Evolutionary conservation across 1,284 basidiomycete genomes (phyloP), one percentile per base, ranked within the genome.

Genomic region (Heterobasidion annosum): DNA sequence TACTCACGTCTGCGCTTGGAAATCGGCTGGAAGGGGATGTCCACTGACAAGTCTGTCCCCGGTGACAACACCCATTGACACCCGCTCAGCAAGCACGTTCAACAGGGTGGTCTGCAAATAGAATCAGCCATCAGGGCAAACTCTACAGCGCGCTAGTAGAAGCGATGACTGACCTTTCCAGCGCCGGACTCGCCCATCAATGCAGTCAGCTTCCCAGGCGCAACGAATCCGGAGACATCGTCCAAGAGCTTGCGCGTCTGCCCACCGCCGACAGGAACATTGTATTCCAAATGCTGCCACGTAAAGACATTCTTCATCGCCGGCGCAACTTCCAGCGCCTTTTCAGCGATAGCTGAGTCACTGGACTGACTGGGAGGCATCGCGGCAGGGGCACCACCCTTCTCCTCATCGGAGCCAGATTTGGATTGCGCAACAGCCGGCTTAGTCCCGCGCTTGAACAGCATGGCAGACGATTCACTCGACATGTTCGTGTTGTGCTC

Each of bases 11-110:
- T 85, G 81, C 1, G 80, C 76, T 61, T 86, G 83, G 77, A 94
- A 95, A 59, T 89, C 86, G 10, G 70, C 61, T 1, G 88, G 88
- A 40, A 89, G 76, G 4, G 74, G 69, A 47, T 82, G 77, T 0
- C 92, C 93, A 58, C 91, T 85, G 60, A 96, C 85, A 50, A 91
- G 78, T 52, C 84, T 78, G 48, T 91, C 82, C 0, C 93, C 93
- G 1, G 74, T 76, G 46, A 95, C 79, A n/a, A 92, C 78, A 19
- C 93, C 93, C 54, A 78, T 81, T n/a, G 76, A 78, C n/a, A 81
- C 81, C 13, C 92, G 83, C 57, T 88, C 79, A 0, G 93, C 91
- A 6, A 96, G 73, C 1, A 90, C 91, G 65, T 96, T 92, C 51
- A 95, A 73, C 0, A 93, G 70, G 0, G 88, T 91, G 1, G 88